A percentile compares a stretch with the other conserved stretches of the same genome.
These are phyloP conservation scores for Epichloe gansuensis DNA, from an alignment of 2,329 filamentous ascomycete species.

Conservation along the genomic window DNA sequence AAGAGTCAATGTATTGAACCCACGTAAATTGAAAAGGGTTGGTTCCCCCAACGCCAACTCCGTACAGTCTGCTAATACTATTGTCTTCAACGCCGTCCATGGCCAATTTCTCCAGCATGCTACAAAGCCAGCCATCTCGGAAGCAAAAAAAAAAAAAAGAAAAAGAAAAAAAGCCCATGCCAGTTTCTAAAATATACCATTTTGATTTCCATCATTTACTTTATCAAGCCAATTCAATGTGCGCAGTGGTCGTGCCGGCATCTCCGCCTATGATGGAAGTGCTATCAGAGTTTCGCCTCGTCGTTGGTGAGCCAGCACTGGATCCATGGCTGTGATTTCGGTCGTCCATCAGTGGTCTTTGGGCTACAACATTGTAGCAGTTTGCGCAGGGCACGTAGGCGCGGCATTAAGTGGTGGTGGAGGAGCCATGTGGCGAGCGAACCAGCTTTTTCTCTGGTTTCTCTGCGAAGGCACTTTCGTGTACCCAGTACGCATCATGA, in stretches of 20 bases:
- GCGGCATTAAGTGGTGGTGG: conserved; percentile 24
- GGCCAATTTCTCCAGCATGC: no score
- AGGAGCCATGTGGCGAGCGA: conserved; percentile 28
- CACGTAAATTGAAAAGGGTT: no score
- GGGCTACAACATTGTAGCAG: conserved; percentile 9
- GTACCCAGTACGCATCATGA: no score
- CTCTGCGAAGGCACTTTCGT: conserved; percentile 18
- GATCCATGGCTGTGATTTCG: background rate
- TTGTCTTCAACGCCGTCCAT: no score
- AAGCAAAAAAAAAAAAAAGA: no score
- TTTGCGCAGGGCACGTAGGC: conserved; percentile 22
- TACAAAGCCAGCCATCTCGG: no score
- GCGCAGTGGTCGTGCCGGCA: background rate
- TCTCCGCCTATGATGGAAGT: background rate
- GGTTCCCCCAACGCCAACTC: no score
- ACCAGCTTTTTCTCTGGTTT: conserved; percentile 23
- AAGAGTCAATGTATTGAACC: no score
- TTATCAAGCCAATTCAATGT: background rate
- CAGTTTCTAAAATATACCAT: no score
- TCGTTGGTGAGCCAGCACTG: background rate
- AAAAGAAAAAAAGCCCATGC: background rate
- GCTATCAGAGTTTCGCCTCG: background rate
- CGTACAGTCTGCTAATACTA: no score
- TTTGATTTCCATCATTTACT: background rate
- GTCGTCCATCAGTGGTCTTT: background rate